A percentile compares a stretch with the other conserved stretches of the same genome.
These are phyloP conservation scores for Xylaria sp. DNA, from an alignment of 2,329 filamentous ascomycete genomes.

Conservation along the genomic window DNA sequence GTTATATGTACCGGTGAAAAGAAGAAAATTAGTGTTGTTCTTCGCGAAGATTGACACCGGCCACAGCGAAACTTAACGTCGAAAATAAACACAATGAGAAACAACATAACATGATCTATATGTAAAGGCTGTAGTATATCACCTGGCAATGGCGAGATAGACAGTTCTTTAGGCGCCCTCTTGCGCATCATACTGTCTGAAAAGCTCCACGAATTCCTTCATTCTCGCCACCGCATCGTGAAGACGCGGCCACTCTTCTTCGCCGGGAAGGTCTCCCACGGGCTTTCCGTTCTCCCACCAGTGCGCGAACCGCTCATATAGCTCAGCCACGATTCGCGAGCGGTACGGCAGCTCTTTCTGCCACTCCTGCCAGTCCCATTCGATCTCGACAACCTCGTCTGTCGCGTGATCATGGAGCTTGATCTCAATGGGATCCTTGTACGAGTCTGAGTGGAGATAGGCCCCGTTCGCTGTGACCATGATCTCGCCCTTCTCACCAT, in stretches of 20 bases:
- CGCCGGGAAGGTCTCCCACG: slow-evolving; percentile 40
- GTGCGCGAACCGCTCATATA: slow-evolving; percentile 67
- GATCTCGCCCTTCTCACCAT: slow-evolving; percentile 64
- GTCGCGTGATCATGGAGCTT: slow-evolving; percentile 63
- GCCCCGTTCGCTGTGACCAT: slow-evolving; percentile 51
- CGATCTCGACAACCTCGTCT: slow-evolving; percentile 56
- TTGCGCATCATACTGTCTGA: slow-evolving; percentile 41
- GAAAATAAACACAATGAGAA: background rate
- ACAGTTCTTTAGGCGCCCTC: background rate
- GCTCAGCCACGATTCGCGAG: slow-evolving; percentile 61
- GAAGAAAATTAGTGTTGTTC: background rate
- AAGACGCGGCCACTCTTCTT: slow-evolving; percentile 55
- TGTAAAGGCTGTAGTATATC: background rate
- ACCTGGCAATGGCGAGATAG: background rate
- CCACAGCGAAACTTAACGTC: background rate
- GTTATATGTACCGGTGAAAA: background rate
- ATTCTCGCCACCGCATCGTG: slow-evolving; percentile 46
- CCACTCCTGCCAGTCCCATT: slow-evolving; percentile 60
- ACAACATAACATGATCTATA: background rate
- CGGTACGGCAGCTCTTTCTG: slow-evolving; percentile 58
- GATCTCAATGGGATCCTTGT: slow-evolving; percentile 56
- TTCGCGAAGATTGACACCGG: background rate
- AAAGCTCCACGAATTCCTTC: slow-evolving; percentile 41
- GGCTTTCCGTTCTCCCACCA: slow-evolving; percentile 42
- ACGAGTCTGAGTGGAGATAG: slow-evolving; percentile 48